Base-by-base conservation (phyloP, 768 basidiomycete species). In the Boletus speciosus region DNA sequence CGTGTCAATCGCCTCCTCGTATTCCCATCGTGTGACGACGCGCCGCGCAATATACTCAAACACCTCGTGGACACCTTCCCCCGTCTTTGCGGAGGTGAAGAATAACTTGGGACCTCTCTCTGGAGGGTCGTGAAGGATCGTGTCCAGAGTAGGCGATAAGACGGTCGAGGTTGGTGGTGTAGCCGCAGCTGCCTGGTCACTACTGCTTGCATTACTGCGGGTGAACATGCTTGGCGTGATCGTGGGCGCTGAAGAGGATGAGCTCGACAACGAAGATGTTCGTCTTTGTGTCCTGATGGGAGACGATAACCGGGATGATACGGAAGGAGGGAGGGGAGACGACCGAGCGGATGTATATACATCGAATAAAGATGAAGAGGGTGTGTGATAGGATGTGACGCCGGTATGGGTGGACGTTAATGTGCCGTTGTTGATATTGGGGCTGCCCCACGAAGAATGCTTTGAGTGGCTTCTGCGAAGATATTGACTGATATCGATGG, bases 81-180 rank as follows among this genome's bases (percentile, higher is more conserved):
- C 90, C 5, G 86, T 89, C 70, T 89, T 89, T 3, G 90, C 89
- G 1, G 85, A 88, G 6, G 87, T 81, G 63, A 87, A 85, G 68
- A 90, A 88, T 11, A 90, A 71, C 66, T 76, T 81, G 0, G 88
- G 84, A 4, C 85, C 80, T 1, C 68, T 74, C 31, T 81, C 83
- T 0, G 61, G 53, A 49, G 53, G 55, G 53, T 48, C 44, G 47
- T 32, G 31, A 19, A 63, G 50, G 45, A 41, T 58, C 39, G 53
- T 37, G n/a, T 61, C 60, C 34, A 61, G 32, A 53, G 35, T 34
- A 4, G 49, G 45, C 15, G 59, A 44, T 19, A 52, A 47, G 21
- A 51, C 47, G 8, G 61, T 43, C 0, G 65, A 62, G 15, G 68
- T 65, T 6, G 61, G 48, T 9, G 59, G 59, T 4, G 61, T 59